A percentile compares a stretch with the other conserved stretches of the same genome.
Conservation (phyloP, 2,329 filamentous ascomycete genomes). For the Aspergillus oerlinghausenensis region DNA sequence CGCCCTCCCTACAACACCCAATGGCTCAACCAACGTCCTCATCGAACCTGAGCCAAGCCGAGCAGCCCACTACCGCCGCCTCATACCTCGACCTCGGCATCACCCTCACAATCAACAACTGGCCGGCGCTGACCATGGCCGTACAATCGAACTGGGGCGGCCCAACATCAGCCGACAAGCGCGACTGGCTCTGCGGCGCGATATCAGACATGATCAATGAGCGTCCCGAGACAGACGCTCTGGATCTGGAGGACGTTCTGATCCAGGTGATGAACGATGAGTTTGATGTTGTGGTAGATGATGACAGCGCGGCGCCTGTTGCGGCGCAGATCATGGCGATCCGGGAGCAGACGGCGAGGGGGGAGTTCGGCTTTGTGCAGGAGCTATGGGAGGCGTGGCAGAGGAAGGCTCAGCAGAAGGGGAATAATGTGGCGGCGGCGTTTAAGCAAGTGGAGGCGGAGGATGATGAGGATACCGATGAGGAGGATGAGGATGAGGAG, state of each 20-base stretch:
- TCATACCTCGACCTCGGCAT: conserved; percentile 79
- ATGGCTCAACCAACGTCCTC: conserved; percentile 18
- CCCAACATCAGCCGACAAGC: conserved; percentile 75
- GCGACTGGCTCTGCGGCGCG: conserved; percentile 92
- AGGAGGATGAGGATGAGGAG: conserved; percentile 56
- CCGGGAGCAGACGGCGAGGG: conserved; percentile 59
- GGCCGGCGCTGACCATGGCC: conserved; percentile 82
- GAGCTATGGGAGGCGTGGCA: conserved; percentile 50
- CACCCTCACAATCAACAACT: conserved; percentile 77
- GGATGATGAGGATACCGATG: conserved; percentile 54
- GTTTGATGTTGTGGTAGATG: conserved; percentile 88
- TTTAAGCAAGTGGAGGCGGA: conserved; percentile 35
- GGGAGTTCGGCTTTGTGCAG: conserved; percentile 62
- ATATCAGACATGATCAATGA: conserved; percentile 71
- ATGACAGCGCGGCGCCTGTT: conserved; percentile 73
- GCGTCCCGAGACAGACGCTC: conserved; percentile 61
- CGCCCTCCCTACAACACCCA: conserved; percentile 2
- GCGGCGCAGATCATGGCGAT: conserved; percentile 68
- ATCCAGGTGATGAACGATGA: conserved; percentile 92
- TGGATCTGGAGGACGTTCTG: conserved; percentile 78
- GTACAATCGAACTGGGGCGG: conserved; percentile 87
- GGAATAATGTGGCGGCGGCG: conserved; percentile 24
- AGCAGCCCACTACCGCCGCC: conserved; percentile 46
- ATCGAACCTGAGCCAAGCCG: not conserved
- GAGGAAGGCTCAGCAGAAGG: conserved; percentile 34